These are phyloP conservation scores for Wolfiporia cocos DNA, from an alignment of 1,284 basidiomycete genomes.

Conservation along the genomic window DNA sequence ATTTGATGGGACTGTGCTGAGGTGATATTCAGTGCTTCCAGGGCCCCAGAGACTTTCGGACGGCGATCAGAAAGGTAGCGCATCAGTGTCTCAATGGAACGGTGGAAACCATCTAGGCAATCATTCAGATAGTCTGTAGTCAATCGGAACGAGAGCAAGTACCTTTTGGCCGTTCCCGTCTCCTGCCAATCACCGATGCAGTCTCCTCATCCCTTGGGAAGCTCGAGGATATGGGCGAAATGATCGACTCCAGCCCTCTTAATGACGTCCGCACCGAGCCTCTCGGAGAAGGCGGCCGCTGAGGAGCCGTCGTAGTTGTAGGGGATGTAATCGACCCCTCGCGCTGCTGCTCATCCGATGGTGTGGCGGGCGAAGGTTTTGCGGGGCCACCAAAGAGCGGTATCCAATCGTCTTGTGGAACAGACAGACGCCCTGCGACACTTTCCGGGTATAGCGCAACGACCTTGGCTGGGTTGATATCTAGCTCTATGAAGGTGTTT, in stretches of 20 bases:
- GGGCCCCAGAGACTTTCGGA: conserved; percentile 75
- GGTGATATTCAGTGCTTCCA: conserved; percentile 64
- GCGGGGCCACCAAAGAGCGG: conserved; percentile 78
- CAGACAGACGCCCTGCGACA: conserved; percentile 76
- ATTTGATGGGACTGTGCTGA: conserved; percentile 61
- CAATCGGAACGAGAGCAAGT: conserved; percentile 7
- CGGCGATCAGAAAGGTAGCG: conserved; percentile 80
- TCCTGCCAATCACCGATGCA: conserved; percentile 38
- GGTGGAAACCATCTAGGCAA: conserved; percentile 47
- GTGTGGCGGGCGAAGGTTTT: conserved; percentile 10
- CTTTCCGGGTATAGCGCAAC: conserved; percentile 83
- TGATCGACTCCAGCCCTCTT: conserved; percentile 45
- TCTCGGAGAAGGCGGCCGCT: conserved; percentile 33
- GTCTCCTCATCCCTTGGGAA: conserved; percentile 55
- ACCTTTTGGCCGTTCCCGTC: conserved; percentile 30
- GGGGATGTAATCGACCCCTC: conserved; percentile 5
- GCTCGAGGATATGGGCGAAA: conserved; percentile 35
- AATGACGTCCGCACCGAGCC: too few relatives aligned
- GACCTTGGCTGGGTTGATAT: conserved; percentile 92
- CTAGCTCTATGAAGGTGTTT: conserved; percentile 82
- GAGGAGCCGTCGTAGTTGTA: conserved; percentile 15
- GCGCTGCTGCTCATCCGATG: conserved; percentile 15
- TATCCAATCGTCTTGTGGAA: conserved; percentile 75
- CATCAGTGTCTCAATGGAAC: conserved; percentile 65
- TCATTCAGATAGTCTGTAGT: background rate